Conservation (phyloP, 2,329 filamentous ascomycete species). For the Neoarthrinium moseri region DNA sequence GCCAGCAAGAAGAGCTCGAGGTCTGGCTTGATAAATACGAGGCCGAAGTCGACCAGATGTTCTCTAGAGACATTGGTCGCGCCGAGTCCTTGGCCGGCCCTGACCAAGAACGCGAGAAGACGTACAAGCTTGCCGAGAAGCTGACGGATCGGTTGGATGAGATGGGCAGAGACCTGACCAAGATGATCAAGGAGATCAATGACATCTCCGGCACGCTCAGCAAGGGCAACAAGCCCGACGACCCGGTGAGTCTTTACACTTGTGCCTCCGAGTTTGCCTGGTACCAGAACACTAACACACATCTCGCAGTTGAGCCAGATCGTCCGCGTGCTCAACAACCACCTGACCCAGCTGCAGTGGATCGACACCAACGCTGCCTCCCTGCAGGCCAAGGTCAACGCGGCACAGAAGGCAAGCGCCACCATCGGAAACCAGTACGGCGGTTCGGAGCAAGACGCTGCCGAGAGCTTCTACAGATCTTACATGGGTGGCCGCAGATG, state of each 20-base stretch:
- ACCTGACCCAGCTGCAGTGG: conserved; percentile 87
- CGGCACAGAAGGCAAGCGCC: conserved; percentile 77
- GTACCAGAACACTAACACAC: conserved; percentile 20
- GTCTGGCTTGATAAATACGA: conserved; percentile 90
- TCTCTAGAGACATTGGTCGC: conserved; percentile 73
- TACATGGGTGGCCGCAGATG: conserved; percentile 69
- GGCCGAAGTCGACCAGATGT: conserved; percentile 84
- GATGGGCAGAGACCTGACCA: conserved; percentile 87
- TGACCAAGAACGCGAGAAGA: conserved; percentile 92
- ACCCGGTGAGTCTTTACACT: conserved; percentile 65
- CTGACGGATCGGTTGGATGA: conserved; percentile 87
- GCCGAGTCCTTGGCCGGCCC: conserved; percentile 79
- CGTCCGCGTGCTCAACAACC: conserved; percentile 89
- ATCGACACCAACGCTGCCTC: conserved; percentile 84
- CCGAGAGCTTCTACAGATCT: conserved; percentile 88
- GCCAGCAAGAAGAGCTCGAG: conserved; percentile 87
- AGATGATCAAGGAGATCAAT: conserved; percentile 99
- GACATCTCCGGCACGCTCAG: conserved; percentile 83
- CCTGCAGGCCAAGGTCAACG: conserved; percentile 77
- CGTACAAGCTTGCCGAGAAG: conserved; percentile 94
- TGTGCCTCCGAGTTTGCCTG: not conserved
- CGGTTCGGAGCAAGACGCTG: conserved; percentile 65
- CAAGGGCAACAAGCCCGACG: conserved; percentile 85
- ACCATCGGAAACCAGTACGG: conserved; percentile 57
- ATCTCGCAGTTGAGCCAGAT: conserved; percentile 78